Evolutionary conservation across 2,329 filamentous ascomycete genomes (phyloP), one percentile per base, ranked within the genome.

Genomic region (Claviceps sp.): DNA sequence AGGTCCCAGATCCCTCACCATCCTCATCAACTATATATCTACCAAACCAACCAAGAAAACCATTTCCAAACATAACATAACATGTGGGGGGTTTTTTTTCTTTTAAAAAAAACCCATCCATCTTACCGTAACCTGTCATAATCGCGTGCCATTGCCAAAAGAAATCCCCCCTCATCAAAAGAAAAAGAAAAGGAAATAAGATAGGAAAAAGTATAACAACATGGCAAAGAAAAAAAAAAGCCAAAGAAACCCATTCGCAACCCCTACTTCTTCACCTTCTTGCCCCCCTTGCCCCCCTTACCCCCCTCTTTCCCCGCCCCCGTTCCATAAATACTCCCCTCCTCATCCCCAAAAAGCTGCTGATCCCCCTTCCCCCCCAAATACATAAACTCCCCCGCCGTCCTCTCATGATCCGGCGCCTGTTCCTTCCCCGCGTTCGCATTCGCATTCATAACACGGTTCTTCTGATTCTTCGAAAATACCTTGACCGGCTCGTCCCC

Each of bases 341-440:
- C 65, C 50, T 87, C 84, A 48, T 87, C 73, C 9, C 77, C 79
- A 63, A 83, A 96, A 14, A 96, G 73, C 44, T 77, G 72, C 66
- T 89, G 81, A 61, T 97, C 91, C 5, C 89, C 91, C 61, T 86
- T 87, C 16, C 89, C 89, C 41, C 91, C 91, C 72, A 94, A 77
- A 55, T 84, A 79, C 66, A 89, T 84, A 59, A 96, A 97, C 60
- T 93, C 89, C 5, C 77, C 73, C 0, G 87, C 76, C 36, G 80
- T 77, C 52, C 88, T 76, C 55, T 82, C 73, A 36, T 81, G 78
- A 26, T 81, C 79, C 0, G 90, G 90, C 1, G 76, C 76, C 1
- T 74, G 67, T 69, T 95, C 87, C 55, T 75, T 76, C 56, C 60
- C 56, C 16, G 61, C 59, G 56, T 70, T 68, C 44, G 66, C 65